Evolutionary conservation across 441 rosid species (phyloP), one percentile per base, ranked within the genome.

Genomic region (Gossypium trilobum): DNA sequence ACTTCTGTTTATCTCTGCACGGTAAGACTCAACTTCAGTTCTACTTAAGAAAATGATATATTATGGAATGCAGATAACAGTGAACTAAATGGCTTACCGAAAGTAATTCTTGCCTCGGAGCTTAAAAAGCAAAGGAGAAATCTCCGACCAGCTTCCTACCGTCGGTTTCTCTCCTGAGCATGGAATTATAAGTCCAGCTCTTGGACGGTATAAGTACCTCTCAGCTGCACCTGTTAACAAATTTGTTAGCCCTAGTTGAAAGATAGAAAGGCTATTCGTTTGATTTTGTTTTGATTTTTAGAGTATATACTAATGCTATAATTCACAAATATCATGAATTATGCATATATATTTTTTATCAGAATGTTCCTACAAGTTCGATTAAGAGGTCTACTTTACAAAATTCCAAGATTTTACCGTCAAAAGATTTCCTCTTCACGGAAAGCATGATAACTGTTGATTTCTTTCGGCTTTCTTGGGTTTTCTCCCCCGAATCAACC

Each of bases 1-100:
- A 75, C 83, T 94, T 94, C 79, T 75, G 80, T 77, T 94, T 92
- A 79, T 94, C 97, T 79, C 97, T 92, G 89, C 87, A 87, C 20
- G 64, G 11, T 29, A 75, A 54, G 78, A 59, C 11, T 70, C 70
- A 80, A 71, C 19, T 46, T 57, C 71, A 51, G 16, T 51, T 51
- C 6, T 16, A 68, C n/a, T 68, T 42, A 68, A 51, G 44, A 4
- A 27, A 27, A 29, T 16, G 71, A 68, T 16, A 51, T 8, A 51
- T 14, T 48, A 5, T 46, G 11, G 56, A 66, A 20, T 27, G 71
- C 22, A 17, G 69, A 70, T 23, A 22, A 65, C 22, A 74, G 58
- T 7, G 66, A 22, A 46, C 71, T 20, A 20, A 59, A 71, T 27
- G 46, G 57, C 82, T 48, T 87, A 87, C 98, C 84, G 89, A 87